Base-by-base conservation (phyloP, 805 yeast genomes). In the Starmerella bacillaris region DNA sequence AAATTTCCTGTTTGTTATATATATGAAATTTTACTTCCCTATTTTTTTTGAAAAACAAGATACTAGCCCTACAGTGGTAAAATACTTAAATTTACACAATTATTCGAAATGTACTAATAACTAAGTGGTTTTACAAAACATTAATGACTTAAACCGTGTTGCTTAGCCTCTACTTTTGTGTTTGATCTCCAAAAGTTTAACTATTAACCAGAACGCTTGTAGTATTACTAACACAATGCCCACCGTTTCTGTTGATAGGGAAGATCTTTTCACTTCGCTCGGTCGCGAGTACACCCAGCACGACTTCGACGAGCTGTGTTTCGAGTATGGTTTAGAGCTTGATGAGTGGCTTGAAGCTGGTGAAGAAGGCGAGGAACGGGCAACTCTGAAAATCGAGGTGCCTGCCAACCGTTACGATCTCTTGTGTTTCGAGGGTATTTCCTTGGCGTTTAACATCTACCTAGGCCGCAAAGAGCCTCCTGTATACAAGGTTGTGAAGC, bases 341-440 rank as follows among this genome's bases (percentile, higher is more conserved):
- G 99, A 89, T 57, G 99, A 92, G 61, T 96, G 92, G 57, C 74
- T 69, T 32, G 53, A 49, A 50, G 94, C 83, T 61, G 45, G 47
- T 28, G 44, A 42, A 29, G 46, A 35, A 18, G 65, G 82, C 37
- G 96, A 86, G 53, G 93, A 80, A 59, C 75, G 94, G 57, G 95
- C 99, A n/a, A 92, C 86, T 59, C 68, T 80, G 51, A 89, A 89
- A 62, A 82, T 89, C 51, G 99, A 89, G 58, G 74, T 92, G 44
- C 95, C 94, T 39, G 99, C 99, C 43, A 89, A 89, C 63, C 78
- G 99, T 24, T 92, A 89, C 54, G 99, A 89, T 57, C 73, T 89
- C 84, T 72, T 89, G 46, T 92, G 98, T 65, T 78, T 83, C 49
- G 99, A 89, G 61, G 99, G 99, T 54, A 83, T 89, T 58, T 83